A percentile compares a stretch with the other conserved stretches of the same genome.
Conservation (phyloP, 129 eudicot genomes). For the Flaveria trinervia region DNA sequence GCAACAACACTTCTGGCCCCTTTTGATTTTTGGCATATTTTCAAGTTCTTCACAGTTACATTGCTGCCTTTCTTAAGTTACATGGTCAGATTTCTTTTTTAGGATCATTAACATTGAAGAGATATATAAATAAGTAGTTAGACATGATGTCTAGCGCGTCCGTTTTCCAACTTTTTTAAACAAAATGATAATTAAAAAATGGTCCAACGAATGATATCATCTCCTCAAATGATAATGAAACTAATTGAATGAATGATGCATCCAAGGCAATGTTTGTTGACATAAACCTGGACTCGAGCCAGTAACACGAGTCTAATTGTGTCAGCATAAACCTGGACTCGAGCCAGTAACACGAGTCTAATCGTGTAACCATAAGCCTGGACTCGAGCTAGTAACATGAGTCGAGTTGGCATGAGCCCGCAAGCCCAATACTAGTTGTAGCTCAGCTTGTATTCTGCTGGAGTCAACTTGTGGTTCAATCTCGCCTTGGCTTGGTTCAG, state of each 20-base stretch:
- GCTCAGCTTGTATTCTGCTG: too few relatives aligned
- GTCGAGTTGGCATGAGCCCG: neutral
- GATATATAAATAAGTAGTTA: conserved; percentile 15
- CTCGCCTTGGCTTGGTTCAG: too few relatives aligned
- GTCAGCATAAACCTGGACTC: neutral
- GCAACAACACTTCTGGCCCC: neutral
- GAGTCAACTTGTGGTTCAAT: too few relatives aligned
- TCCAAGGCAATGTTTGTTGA: too few relatives aligned
- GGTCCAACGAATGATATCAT: too few relatives aligned
- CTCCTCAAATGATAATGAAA: too few relatives aligned
- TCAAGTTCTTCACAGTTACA: conserved; percentile 1
- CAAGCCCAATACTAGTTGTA: too few relatives aligned
- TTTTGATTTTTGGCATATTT: neutral
- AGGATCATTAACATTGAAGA: neutral
- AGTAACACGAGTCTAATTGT: too few relatives aligned
- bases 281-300: too few relatives aligned
- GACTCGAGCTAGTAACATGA: neutral
- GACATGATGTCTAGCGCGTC: neutral
- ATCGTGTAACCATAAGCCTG: neutral
- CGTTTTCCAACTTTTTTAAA: neutral
- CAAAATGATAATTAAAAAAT: neutral
- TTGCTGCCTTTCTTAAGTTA: neutral
- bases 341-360: too few relatives aligned
- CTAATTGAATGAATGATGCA: too few relatives aligned
- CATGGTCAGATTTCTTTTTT: conserved; percentile 5